Base-by-base conservation (phyloP, 1,284 basidiomycete species). In the Exsudoporus floridanus region DNA sequence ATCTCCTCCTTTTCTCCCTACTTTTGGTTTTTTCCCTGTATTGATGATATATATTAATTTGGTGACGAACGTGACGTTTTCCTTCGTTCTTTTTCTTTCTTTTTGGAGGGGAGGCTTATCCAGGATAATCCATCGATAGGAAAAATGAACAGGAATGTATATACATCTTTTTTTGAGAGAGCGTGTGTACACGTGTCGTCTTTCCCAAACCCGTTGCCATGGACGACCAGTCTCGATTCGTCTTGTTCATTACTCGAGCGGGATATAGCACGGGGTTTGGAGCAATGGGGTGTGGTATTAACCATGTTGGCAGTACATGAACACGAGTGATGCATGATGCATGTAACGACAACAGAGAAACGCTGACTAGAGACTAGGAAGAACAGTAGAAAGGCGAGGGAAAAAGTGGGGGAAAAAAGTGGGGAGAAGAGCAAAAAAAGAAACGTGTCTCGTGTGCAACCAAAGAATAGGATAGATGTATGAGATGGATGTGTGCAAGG, bases 331-430 rank as follows among this genome's bases (percentile, higher is more conserved):
- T 16, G 31, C 39, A 44, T 41, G 6, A 50, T 51, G 56, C 47
- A 61, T 50, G 56, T 45, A 46, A 46, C 59, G 38, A 59, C 57
- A 52, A 47, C 49, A 49, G 30, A 31, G 23, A 31, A 31, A 30
- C 12, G 12, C 28, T 10, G 12, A 31, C 30, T 31, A 31, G 23
- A 23, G 23, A 23, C 23, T 50, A 62, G n/a, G n/a, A n/a, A n/a
- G n/a, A n/a, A n/a, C n/a, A n/a, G n/a, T n/a, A n/a, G n/a, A n/a
- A n/a, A n/a, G n/a, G 30, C 13, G 13, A 31, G 30, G 13, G 13
- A 12, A 27, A 4, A 36, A 36, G 5, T 12, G 3, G 7, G 13
- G 19, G 13, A 16, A 5, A 13, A 5, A n/a, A n/a, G 14, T n/a
- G n/a, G n/a, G n/a, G 3, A 16, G 7, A 5, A n/a, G 31, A 14